Percentiles rank a stretch among this genome's conserved stretches.
Evolutionary conservation across 2,329 filamentous ascomycete genomes (phyloP).

Genomic region (Fusarium decemcellulare): DNA sequence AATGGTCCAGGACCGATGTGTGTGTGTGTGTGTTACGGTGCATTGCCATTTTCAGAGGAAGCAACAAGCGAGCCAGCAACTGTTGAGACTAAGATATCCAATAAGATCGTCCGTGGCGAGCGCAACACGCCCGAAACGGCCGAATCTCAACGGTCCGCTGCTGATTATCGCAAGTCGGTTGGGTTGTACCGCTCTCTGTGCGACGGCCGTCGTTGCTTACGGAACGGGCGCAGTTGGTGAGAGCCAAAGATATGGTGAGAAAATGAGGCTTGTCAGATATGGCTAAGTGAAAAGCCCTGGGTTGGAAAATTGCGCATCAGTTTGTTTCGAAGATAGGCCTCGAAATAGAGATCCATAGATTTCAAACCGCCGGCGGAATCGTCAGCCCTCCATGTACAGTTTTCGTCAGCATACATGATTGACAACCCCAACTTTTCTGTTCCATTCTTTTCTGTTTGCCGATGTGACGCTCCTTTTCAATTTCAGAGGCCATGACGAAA

Average conservation of each 20-base stretch:
- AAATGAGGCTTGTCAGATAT: conserved; percentile 27
- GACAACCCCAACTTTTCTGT: conserved; percentile 14
- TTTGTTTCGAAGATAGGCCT: conserved; percentile 10
- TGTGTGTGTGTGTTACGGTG: conserved; percentile 21
- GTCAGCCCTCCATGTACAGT: neutral
- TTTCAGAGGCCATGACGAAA: conserved; percentile 41
- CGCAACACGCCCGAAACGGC: conserved; percentile 7
- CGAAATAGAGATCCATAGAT: neutral
- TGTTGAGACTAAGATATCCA: conserved; percentile 7
- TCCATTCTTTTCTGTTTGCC: conserved; percentile 6
- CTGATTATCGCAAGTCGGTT: conserved; percentile 6
- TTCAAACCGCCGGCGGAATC: neutral
- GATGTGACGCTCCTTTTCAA: conserved; percentile 31
- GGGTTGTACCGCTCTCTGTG: conserved; percentile 20
- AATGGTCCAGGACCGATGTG: conserved; percentile 11
- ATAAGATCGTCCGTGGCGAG: conserved; percentile 23
- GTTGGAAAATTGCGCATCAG: conserved; percentile 19
- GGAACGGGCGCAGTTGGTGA: conserved; percentile 10
- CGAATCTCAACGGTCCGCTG: neutral
- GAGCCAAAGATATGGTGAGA: neutral
- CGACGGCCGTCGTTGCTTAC: conserved; percentile 16
- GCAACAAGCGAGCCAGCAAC: conserved; percentile 10
- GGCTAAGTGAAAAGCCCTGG: conserved; percentile 13
- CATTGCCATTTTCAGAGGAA: conserved; percentile 23
- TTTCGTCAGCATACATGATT: conserved; percentile 14